Conservation (phyloP, 179 eudicot genomes). For the Vitellaria paradoxa region DNA sequence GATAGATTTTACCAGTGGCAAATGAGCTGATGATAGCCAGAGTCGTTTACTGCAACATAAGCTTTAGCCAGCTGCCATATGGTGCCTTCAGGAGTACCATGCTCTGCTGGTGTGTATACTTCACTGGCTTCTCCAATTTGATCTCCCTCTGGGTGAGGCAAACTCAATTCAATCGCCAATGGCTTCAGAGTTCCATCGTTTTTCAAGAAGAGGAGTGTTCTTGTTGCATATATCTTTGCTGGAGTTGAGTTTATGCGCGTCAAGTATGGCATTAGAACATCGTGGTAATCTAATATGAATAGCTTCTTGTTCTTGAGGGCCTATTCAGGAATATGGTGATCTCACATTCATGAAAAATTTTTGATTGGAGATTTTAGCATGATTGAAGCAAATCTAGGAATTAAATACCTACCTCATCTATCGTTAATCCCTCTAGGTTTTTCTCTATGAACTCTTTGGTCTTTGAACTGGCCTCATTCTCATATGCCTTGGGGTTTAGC, state of each 20-base stretch:
- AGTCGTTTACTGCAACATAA: constrained; percentile 51
- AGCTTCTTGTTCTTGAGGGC: constrained; percentile 39
- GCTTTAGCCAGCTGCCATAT: constrained; percentile 65
- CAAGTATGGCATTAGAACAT: constrained; percentile 46
- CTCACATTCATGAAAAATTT: too few relatives aligned
- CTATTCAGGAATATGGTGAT: constrained; percentile 12
- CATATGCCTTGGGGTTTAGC: constrained; percentile 41
- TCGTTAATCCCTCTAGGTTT: constrained; percentile 33
- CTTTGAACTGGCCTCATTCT: constrained; percentile 51
- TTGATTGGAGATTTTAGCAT: neutral
- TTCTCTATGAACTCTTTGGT: constrained; percentile 35
- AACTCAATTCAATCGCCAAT: constrained; percentile 48
- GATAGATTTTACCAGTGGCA: constrained; percentile 44
- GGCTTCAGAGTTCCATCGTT: constrained; percentile 56
- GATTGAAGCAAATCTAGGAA: neutral
- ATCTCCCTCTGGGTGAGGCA: constrained; percentile 46
- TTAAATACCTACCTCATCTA: constrained; percentile 36
- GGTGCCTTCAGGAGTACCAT: constrained; percentile 34
- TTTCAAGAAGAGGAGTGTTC: constrained; percentile 48
- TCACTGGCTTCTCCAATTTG: constrained; percentile 31
- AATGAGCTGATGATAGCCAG: constrained; percentile 55
- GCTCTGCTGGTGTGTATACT: constrained; percentile 39
- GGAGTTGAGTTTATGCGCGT: constrained; percentile 36
- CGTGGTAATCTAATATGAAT: constrained; percentile 46
- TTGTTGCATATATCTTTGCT: constrained; percentile 49